Conservation (phyloP, 768 basidiomycete genomes). For the Kwoniella bestiolae region DNA sequence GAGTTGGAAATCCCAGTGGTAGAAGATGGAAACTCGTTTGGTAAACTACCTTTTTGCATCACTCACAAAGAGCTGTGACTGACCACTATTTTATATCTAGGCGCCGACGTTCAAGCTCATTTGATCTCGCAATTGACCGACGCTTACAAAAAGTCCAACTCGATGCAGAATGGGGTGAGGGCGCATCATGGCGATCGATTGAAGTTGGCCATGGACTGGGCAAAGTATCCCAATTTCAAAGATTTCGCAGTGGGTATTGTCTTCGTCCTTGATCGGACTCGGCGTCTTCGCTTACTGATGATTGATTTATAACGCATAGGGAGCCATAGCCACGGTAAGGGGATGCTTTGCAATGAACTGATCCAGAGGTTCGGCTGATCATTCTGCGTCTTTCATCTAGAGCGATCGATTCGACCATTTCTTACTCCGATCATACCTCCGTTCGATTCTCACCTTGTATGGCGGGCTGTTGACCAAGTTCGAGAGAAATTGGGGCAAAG, state of each 20-base stretch:
- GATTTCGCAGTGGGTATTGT: constrained; percentile 25
- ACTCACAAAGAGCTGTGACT: too few species aligned
- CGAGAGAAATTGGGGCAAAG: constrained; percentile 49
- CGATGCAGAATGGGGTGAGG: constrained; percentile 31
- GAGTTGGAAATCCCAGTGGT: constrained; percentile 49
- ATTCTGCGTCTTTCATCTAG: constrained; percentile 17
- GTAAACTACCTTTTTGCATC: constrained; percentile 18
- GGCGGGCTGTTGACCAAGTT: constrained; percentile 41
- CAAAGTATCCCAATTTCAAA: constrained; percentile 41
- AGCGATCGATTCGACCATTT: constrained; percentile 46
- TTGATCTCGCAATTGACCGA: constrained; percentile 33
- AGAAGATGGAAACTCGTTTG: constrained; percentile 52
- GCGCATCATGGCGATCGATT: constrained; percentile 41
- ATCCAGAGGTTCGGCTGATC: background rate
- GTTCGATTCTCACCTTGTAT: constrained; percentile 34
- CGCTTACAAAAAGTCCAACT: constrained; percentile 27
- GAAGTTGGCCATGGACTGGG: constrained; percentile 41
- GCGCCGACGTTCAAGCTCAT: constrained; percentile 48
- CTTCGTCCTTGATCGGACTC: background rate
- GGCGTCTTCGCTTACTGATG: background rate
- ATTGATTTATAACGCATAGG: background rate
- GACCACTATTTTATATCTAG: constrained; percentile 20
- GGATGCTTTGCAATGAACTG: background rate
- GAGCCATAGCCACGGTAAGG: constrained; percentile 1
- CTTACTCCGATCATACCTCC: constrained; percentile 35